These are phyloP conservation scores for Cyclotella baltica DNA, from an alignment of 108 stramenopile genomes.

Conservation along the genomic window DNA sequence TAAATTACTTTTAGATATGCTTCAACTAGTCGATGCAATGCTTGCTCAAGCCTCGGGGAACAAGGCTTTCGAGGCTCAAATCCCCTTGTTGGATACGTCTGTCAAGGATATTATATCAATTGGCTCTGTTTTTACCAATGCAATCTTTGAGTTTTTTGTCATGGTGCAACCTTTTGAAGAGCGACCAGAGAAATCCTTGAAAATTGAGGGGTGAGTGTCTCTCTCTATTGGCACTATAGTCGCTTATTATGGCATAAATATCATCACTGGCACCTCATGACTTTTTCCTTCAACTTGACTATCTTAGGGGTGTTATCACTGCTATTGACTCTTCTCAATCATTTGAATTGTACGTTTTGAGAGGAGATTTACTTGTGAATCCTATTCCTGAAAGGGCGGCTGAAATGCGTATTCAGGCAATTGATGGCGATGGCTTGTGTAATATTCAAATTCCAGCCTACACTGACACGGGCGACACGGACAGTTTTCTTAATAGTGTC, in stretches of 20 bases:
- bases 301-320: neutral
- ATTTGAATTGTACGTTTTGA: constrained; percentile 29
- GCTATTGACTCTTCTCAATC: constrained; percentile 5
- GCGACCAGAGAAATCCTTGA: constrained; percentile 1
- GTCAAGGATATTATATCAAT: constrained; percentile 22
- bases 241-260: neutral
- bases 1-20: constrained; percentile 18
- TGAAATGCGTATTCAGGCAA: neutral
- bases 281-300: neutral
- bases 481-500: neutral
- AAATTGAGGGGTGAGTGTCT: neutral
- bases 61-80: constrained; percentile 25
- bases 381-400: neutral
- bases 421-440: neutral
- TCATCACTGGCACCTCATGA: neutral
- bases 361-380: neutral
- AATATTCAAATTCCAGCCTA: constrained; percentile 11
- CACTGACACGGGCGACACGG: neutral
- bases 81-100: constrained; percentile 34
- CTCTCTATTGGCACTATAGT: neutral
- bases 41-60: constrained; percentile 32
- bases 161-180: neutral
- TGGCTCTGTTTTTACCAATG: constrained; percentile 16
- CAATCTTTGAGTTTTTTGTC: constrained; percentile 37
- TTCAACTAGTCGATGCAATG: constrained; percentile 22